phyloP scores from a whole-genome alignment of 192 early-diverging fungal genomes.

The Coemansia sp. region DNA sequence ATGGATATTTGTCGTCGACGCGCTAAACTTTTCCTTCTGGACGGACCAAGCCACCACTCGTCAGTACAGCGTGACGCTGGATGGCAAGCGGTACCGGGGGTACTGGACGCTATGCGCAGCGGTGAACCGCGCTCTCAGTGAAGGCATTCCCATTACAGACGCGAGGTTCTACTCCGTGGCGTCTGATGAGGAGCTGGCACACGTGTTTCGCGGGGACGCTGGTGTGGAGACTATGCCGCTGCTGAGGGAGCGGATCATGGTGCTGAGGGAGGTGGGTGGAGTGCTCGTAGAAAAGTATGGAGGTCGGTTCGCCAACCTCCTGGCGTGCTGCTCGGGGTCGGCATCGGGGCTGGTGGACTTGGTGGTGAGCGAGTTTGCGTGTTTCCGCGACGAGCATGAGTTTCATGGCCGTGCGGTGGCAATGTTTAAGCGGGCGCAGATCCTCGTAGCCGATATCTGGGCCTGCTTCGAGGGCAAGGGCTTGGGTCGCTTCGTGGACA shows the following conservation, averaged over 20 bases:
- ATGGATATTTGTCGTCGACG: constrained; percentile 82
- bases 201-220: constrained; percentile 63
- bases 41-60: constrained; percentile 48
- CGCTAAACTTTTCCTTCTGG: constrained; percentile 89
- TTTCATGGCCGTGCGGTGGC: constrained; percentile 59
- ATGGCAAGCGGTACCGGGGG: constrained; percentile 63
- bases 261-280: constrained; percentile 69
- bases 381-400: constrained; percentile 64
- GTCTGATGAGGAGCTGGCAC: constrained; percentile 40
- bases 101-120: constrained; percentile 84
- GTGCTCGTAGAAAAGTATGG: constrained; percentile 61
- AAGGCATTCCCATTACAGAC: constrained; percentile 61
- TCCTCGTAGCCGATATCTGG: constrained; percentile 83
- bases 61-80: constrained; percentile 61
- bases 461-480: constrained; percentile 75
- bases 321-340: constrained; percentile 55
- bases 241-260: constrained; percentile 57
- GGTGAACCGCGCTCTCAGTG: constrained; percentile 64
- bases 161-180: constrained; percentile 56
- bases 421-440: constrained; percentile 81
- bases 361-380: constrained; percentile 60
- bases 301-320: constrained; percentile 62
- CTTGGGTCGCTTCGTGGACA: constrained; percentile 65
- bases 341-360: constrained; percentile 58
- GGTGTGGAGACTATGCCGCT: constrained; percentile 59